A percentile compares a stretch with the other conserved stretches of the same genome.
These are phyloP conservation scores for Echinochloa phyllopogon DNA, from an alignment of 176 grass and related monocot genomes.

Conservation along the genomic window DNA sequence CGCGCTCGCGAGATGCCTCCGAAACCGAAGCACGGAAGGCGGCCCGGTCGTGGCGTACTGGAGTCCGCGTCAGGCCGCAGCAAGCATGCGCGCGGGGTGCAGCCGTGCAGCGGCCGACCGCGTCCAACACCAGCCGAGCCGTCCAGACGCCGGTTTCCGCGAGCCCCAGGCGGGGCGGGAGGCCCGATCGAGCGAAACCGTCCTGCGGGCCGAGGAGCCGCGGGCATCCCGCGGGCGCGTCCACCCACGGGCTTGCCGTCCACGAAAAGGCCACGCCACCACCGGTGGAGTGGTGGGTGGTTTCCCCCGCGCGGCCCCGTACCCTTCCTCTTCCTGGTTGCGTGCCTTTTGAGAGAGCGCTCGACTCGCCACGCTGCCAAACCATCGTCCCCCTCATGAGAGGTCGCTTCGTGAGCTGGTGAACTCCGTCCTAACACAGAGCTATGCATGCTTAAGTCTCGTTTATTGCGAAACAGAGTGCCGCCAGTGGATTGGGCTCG, in stretches of 20 bases:
- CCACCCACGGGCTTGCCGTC: conserved; percentile 28
- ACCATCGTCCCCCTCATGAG: not conserved
- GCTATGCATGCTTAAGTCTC: not conserved
- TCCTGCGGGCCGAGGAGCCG: not conserved
- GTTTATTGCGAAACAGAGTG: not conserved
- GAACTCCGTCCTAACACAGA: not conserved
- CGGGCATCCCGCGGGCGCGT: conserved; percentile 2
- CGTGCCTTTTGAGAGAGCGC: not conserved
- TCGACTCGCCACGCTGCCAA: not conserved
- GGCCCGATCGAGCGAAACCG: conserved; percentile 11
- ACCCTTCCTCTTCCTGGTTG: not conserved
- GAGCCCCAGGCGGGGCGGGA: not conserved
- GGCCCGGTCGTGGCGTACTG: not conserved
- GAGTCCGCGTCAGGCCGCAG: conserved; percentile 19
- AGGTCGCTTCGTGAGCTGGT: not conserved
- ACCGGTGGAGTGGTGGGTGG: not conserved
- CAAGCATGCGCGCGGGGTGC: not conserved
- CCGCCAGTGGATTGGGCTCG: not conserved
- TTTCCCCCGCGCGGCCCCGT: not conserved
- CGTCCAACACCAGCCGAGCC: not conserved
- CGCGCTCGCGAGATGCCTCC: not conserved
- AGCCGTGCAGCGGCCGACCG: not conserved
- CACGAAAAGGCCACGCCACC: not conserved
- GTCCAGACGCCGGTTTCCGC: not conserved
- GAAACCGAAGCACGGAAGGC: not conserved